Conservation (phyloP, 2,329 filamentous ascomycete genomes). For the Emmonsiellopsis sp. region DNA sequence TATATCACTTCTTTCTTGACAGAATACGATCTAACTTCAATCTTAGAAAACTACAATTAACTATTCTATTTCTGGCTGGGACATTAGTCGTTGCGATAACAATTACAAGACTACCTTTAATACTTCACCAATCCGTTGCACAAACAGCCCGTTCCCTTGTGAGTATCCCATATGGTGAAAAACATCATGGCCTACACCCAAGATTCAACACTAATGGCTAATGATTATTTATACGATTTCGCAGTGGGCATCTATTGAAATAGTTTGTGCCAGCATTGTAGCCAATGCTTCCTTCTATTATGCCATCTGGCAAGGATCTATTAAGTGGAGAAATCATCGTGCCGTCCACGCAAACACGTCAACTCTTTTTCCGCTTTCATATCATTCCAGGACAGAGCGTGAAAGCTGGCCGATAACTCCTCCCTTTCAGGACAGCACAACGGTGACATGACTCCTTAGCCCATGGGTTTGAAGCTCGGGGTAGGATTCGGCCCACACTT, state of each 20-base stretch:
- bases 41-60: constrained; percentile 12
- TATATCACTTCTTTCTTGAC: background rate
- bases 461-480: too few relatives aligned
- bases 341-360: background rate
- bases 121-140: constrained; percentile 7
- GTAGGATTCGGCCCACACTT: too few relatives aligned
- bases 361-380: background rate
- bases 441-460: too few relatives aligned
- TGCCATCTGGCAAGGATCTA: constrained; percentile 10
- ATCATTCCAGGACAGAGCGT: background rate
- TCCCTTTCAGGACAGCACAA: too few relatives aligned
- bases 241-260: constrained; percentile 14
- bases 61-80: constrained; percentile 11
- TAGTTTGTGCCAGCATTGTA: constrained; percentile 10
- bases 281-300: constrained; percentile 14
- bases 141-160: constrained; percentile 12
- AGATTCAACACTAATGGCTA: background rate
- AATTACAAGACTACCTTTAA: constrained; percentile 12
- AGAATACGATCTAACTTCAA: background rate
- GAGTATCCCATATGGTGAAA: background rate
- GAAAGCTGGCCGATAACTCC: background rate
- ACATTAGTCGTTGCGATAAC: constrained; percentile 11
- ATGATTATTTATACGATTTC: background rate
- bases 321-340: background rate
- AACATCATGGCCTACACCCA: background rate